These are phyloP conservation scores for Trichothecium sympodiale DNA, from an alignment of 2,329 filamentous ascomycete genomes.

Conservation along the genomic window DNA sequence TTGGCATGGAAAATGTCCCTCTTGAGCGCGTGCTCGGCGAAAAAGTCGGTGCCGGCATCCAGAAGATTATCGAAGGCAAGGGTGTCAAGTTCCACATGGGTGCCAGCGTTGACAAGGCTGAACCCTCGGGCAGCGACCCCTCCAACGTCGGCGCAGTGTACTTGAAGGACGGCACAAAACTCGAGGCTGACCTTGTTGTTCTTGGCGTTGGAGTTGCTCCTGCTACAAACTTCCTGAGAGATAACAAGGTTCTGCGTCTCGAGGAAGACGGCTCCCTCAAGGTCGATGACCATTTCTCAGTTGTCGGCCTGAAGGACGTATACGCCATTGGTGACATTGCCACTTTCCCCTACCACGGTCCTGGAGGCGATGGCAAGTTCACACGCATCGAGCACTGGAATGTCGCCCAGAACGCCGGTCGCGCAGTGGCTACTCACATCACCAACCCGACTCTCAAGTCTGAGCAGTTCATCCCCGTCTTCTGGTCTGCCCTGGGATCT, in stretches of 20 bases:
- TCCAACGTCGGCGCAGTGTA: slow-evolving; percentile 68
- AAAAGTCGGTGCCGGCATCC: slow-evolving; percentile 71
- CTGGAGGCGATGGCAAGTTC: slow-evolving; percentile 61
- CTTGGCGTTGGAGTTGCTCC: slow-evolving; percentile 84
- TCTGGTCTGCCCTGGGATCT: slow-evolving; percentile 87
- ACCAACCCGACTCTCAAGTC: slow-evolving; percentile 48
- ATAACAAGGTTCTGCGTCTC: slow-evolving; percentile 58
- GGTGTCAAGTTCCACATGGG: slow-evolving; percentile 82
- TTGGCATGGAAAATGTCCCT: slow-evolving; percentile 81
- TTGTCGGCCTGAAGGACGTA: slow-evolving; percentile 67
- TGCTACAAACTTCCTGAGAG: slow-evolving; percentile 69
- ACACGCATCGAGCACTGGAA: slow-evolving; percentile 97
- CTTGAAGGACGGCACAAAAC: slow-evolving; percentile 73
- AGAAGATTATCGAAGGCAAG: slow-evolving; percentile 67
- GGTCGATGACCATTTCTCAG: slow-evolving; percentile 69
- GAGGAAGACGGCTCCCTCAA: slow-evolving; percentile 77
- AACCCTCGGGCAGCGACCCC: slow-evolving; percentile 54
- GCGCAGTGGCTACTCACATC: slow-evolving; percentile 69
- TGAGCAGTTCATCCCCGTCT: slow-evolving; percentile 79
- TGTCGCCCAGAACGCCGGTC: slow-evolving; percentile 87
- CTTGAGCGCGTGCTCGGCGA: slow-evolving; percentile 79
- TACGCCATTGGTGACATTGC: slow-evolving; percentile 95
- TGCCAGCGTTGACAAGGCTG: slow-evolving; percentile 73
- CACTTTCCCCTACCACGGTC: slow-evolving; percentile 86
- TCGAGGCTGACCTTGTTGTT: slow-evolving; percentile 83